Evolutionary conservation across 129 eudicot genomes (phyloP), one percentile per base, ranked within the genome.

Genomic region (Ambrosia artemisiifolia): DNA sequence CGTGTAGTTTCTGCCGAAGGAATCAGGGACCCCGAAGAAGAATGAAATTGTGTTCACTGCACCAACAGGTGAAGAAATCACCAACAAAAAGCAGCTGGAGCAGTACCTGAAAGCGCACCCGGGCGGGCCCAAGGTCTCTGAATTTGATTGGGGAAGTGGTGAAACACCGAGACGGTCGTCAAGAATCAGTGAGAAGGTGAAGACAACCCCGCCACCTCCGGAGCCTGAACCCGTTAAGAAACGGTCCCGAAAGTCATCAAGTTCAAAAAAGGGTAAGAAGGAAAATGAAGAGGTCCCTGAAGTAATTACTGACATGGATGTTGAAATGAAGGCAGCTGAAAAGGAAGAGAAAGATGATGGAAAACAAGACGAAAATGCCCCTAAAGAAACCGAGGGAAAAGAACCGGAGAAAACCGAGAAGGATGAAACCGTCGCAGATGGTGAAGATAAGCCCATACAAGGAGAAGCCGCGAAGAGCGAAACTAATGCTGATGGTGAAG

Each of bases 91-190:
- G 71, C 94, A 90, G 88, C 74, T 90, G 70, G 91, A 83, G 46
- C 87, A 78, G 77, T 90, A 90, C 81, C 81, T 90, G 76, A 90
- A 90, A 81, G 65, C 91, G 3, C 87, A 90, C 84, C 94, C 94
- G 50, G 94, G 94, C 44, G 85, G 91, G 49, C 96, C 96, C 18
- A 72, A 80, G 53, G 34, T 65, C 19, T 81, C 96, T 4, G 84
- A 85, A 65, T 90, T 90, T n/a, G 96, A 86, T 55, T 90, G 96
- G 96, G 93, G 93, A 55, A 80, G 79, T 2, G 96, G 93, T 53
- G 96, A 90, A 72, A 87, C 93, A 7, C 93, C 96, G 11, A 82
- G 96, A 65, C 80, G 96, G 68, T 90, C 96, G 17, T 63, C 94
- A 24, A 86, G 96, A 72, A 87, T 90, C 77, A 85, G 85, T 49